phyloP scores from a whole-genome alignment of 768 basidiomycete species.

The Dictyophora rubrovolvata region DNA sequence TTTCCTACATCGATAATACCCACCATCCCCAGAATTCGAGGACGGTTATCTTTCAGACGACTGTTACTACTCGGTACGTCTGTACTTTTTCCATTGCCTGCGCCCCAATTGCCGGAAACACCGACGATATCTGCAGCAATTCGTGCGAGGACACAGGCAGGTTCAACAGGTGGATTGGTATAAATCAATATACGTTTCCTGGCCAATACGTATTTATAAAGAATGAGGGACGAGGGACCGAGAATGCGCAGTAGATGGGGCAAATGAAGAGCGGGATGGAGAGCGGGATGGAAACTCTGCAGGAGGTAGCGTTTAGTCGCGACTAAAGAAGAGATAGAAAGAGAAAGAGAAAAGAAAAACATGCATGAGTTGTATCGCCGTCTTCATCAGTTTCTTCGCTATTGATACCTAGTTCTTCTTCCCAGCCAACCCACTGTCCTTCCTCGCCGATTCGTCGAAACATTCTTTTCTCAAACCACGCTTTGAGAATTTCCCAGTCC shows the following conservation, averaged over 20 bases:
- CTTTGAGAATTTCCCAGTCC: constrained; percentile 2
- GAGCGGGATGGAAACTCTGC: constrained; percentile 18
- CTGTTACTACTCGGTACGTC: constrained; percentile 6
- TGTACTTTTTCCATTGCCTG: constrained; percentile 6
- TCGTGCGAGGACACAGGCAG: constrained; percentile 60
- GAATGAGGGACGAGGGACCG: constrained; percentile 66
- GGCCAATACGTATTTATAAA: constrained; percentile 72
- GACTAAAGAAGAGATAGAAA: not conserved
- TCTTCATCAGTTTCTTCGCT: not conserved
- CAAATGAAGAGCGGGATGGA: constrained; percentile 52
- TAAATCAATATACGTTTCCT: constrained; percentile 71
- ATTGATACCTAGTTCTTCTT: constrained; percentile 9
- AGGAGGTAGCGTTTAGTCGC: not conserved
- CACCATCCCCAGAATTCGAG: constrained; percentile 65
- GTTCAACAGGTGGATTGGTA: constrained; percentile 70
- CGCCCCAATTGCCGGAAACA: constrained; percentile 7
- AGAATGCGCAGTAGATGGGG: constrained; percentile 67
- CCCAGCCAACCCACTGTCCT: constrained; percentile 8
- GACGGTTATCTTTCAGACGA: constrained; percentile 8
- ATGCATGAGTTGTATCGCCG: not conserved
- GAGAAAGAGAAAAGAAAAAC: not conserved
- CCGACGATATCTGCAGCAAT: constrained; percentile 56
- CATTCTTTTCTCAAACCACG: constrained; percentile 7
- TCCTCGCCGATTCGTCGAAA: constrained; percentile 10
- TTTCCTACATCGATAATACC: constrained; percentile 65